These are phyloP conservation scores for Fraxinus pennsylvanica DNA, from an alignment of 257 asterid genomes.

Conservation along the genomic window DNA sequence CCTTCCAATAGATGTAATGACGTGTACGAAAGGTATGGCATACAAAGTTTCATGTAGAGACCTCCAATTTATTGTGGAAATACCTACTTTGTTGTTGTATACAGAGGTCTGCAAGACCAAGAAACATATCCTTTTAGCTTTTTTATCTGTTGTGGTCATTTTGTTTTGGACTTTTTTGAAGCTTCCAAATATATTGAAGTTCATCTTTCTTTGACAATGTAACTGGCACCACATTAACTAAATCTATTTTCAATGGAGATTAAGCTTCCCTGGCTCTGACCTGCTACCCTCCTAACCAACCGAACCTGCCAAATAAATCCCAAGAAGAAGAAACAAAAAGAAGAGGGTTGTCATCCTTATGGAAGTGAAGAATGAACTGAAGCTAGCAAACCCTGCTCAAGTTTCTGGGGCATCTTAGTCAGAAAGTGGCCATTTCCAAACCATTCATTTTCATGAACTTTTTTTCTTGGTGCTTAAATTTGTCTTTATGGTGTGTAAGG, in stretches of 20 bases:
- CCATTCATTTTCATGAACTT: not conserved
- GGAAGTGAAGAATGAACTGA: not conserved
- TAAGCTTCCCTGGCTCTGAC: not conserved
- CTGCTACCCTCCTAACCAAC: not conserved
- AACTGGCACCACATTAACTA: not conserved
- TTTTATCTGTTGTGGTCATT: not conserved
- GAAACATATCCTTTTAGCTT: not conserved
- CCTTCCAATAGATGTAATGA: not conserved
- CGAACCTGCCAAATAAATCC: not conserved
- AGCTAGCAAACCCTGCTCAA: not conserved
- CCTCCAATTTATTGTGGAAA: not conserved
- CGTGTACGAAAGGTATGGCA: not conserved
- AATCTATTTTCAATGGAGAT: not conserved
- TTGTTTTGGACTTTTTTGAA: not conserved
- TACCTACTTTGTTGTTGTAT: not conserved
- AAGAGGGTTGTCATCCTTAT: not conserved
- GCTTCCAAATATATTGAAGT: not conserved
- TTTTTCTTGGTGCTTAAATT: not conserved
- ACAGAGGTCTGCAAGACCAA: not conserved
- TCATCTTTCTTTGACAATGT: not conserved
- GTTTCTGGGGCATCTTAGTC: not conserved
- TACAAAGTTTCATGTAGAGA: not conserved
- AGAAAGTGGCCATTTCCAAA: not conserved
- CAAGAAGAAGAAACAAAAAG: not conserved
- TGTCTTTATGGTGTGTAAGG: not conserved